phyloP scores from a whole-genome alignment of 106 monocot genomes.

The Agapanthus africanus region DNA sequence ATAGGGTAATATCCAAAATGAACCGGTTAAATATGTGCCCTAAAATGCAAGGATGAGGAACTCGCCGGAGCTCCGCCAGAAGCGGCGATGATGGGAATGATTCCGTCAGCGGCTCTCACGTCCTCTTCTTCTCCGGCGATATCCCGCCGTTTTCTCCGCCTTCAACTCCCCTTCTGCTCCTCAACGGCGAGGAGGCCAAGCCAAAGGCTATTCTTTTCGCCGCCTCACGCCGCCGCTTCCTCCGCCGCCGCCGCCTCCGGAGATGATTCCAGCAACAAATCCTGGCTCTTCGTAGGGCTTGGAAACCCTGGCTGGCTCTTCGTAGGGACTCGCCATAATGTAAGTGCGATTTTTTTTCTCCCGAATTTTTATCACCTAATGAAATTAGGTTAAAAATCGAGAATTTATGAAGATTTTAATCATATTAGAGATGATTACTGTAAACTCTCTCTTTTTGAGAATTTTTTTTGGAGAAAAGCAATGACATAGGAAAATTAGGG shows the following conservation, averaged over 20 bases:
- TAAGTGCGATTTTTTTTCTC: conserved; percentile 1
- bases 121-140: neutral
- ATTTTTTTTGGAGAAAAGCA: too few relatives aligned
- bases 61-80: neutral
- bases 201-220: neutral
- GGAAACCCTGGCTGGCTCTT: conserved; percentile 15
- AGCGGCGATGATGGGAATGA: neutral
- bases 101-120: neutral
- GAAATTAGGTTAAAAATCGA: too few relatives aligned
- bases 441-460: too few relatives aligned
- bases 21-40: too few relatives aligned
- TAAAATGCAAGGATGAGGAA: too few relatives aligned
- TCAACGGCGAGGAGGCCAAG: neutral
- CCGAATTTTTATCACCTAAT: neutral
- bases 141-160: neutral
- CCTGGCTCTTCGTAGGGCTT: conserved; percentile 22
- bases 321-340: conserved; percentile 17
- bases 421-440: too few relatives aligned
- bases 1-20: too few relatives aligned
- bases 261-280: neutral
- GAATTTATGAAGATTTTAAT: too few relatives aligned
- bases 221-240: neutral
- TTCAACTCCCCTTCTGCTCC: neutral
- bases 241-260: neutral
- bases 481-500: too few relatives aligned